Evolutionary conservation across 2,329 filamentous ascomycete genomes (phyloP), one percentile per base, ranked within the genome.

Genomic region (Nemania sp.): DNA sequence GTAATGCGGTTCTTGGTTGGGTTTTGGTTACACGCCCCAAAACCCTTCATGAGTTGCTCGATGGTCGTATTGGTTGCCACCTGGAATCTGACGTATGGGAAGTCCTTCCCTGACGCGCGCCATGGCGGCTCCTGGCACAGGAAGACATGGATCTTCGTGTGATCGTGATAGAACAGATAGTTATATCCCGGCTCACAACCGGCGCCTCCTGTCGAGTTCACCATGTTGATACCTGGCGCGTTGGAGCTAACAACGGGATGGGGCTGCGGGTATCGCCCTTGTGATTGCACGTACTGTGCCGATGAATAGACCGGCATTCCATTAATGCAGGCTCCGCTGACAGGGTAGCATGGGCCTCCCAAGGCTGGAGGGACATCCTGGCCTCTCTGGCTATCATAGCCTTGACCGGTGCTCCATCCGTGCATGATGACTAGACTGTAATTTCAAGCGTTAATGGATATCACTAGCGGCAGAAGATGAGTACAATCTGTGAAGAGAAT

Each of bases 181-280:
- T 83, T 82, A 72, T 84, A 86, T 2, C 82, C 84, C 0, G 80
- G 81, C 61, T 86, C 83, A 55, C 79, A 79, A 34, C 82, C 81
- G 1, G 78, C 73, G 19, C 81, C 81, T 39, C 83, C 80, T 0
- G 80, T 80, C 0, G 77, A 75, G 69, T 86, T 84, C 41, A 74
- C 75, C 70, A 86, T 72, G 58, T 82, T 78, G 23, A 77, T 73
- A 0, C 80, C 80, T 0, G 81, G 79, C 55, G 80, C 76, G 2
- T 72, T 67, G 0, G 70, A 56, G 59, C 79, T 73, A 52, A 78
- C 72, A 6, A 62, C 62, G 0, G 80, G 78, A 17, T 72, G 71
- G 0, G 73, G 65, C 48, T 75, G 72, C 0, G 76, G 72, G n/a
- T 70, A 61, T 2, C 78, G 77, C 1, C n/a, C n/a, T n/a, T n/a